phyloP scores from a whole-genome alignment of 768 basidiomycete species.

The Rhodotorula diobovata region DNA sequence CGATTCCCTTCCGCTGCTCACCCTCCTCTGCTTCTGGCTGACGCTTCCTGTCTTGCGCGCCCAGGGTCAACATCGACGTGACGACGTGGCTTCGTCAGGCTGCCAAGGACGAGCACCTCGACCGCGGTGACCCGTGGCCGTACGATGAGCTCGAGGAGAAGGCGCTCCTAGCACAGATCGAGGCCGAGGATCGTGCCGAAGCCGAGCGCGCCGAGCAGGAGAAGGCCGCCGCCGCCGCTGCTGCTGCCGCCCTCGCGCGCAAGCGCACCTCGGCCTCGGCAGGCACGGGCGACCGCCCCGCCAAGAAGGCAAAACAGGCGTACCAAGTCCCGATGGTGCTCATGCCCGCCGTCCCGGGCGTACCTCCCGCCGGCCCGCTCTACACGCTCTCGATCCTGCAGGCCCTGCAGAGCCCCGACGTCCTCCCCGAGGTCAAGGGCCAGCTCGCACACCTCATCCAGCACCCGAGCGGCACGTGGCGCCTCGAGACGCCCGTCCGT shows the following conservation, averaged over 20 bases:
- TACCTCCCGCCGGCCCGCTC: background rate
- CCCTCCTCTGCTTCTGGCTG: background rate
- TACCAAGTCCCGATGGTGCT: conserved; percentile 6
- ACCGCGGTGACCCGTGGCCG: conserved; percentile 41
- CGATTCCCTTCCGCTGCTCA: too few species aligned
- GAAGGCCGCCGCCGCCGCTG: background rate
- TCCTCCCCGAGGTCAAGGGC: conserved; percentile 7
- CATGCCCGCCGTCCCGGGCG: conserved; percentile 4
- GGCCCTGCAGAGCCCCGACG: background rate
- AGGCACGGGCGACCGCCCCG: background rate
- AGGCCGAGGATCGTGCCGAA: background rate
- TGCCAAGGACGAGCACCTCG: conserved; percentile 54
- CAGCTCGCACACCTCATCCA: conserved; percentile 18
- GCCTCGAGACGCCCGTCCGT: background rate
- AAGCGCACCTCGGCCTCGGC: conserved; percentile 39
- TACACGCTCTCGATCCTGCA: conserved; percentile 2
- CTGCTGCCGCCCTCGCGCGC: background rate
- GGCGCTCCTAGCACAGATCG: background rate
- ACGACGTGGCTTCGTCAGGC: conserved; percentile 73
- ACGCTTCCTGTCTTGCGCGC: background rate
- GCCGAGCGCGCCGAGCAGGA: background rate
- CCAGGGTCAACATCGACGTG: conserved; percentile 90
- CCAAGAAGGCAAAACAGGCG: conserved; percentile 11
- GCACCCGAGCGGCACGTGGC: conserved; percentile 1
- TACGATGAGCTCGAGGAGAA: conserved; percentile 20